Evolutionary conservation across 192 early-diverging fungal genomes (phyloP).

Genomic region (Backusella psychrophila): DNA sequence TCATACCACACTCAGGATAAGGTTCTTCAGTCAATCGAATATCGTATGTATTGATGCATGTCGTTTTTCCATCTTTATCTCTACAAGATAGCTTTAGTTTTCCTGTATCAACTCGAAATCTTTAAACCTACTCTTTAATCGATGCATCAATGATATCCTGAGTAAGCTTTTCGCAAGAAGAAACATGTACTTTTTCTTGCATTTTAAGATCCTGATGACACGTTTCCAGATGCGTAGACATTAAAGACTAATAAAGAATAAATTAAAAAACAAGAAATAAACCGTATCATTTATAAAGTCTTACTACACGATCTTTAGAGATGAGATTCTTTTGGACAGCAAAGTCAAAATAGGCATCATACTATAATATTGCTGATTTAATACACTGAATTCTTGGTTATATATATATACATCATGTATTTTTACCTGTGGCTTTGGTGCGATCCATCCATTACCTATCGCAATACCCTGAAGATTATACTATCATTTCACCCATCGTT

Average conservation of each 20-base stretch:
- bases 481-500: not conserved
- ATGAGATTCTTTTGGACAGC: conserved; percentile 30
- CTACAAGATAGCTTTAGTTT: not conserved
- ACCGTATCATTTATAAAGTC: not conserved
- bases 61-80: conserved; percentile 14
- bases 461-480: conserved; percentile 54
- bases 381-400: not conserved
- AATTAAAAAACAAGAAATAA: not conserved
- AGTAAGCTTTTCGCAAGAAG: conserved; percentile 40
- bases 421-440: conserved; percentile 52
- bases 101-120: too few relatives aligned
- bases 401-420: not conserved
- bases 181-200: conserved; percentile 30
- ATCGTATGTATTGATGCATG: conserved; percentile 60
- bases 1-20: conserved; percentile 50
- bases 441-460: conserved; percentile 69
- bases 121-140: not conserved
- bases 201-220: conserved; percentile 34
- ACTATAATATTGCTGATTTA: conserved; percentile 22
- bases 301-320: conserved; percentile 26
- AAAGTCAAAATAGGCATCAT: conserved; percentile 45
- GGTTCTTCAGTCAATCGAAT: conserved; percentile 44
- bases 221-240: conserved; percentile 18
- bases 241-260: not conserved
- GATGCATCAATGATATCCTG: conserved; percentile 19